phyloP scores from a whole-genome alignment of 805 yeast species.

The Candida wancherniae region DNA sequence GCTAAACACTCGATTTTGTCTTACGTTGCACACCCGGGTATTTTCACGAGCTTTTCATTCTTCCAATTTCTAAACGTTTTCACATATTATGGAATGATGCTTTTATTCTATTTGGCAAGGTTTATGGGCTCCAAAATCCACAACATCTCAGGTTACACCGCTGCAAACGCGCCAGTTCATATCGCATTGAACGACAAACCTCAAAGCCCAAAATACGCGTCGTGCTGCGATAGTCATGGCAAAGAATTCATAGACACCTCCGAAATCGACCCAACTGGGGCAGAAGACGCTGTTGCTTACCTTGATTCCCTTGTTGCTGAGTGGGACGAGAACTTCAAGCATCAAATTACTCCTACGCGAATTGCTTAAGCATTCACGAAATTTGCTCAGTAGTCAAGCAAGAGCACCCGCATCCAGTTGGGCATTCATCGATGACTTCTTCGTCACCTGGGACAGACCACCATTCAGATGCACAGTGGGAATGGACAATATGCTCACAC shows the following conservation, averaged over 20 bases:
- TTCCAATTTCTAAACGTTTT: slow-evolving; percentile 69
- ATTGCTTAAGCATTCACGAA: slow-evolving; percentile 9
- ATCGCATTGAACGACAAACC: slow-evolving; percentile 49
- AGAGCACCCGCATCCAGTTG: slow-evolving; percentile 17
- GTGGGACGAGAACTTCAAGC: slow-evolving; percentile 73
- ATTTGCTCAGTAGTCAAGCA: slow-evolving; percentile 8
- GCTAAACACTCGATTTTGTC: slow-evolving; percentile 54
- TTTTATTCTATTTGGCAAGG: slow-evolving; percentile 79
- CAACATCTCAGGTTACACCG: slow-evolving; percentile 80
- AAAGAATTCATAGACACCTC: slow-evolving; percentile 53
- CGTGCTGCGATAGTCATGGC: slow-evolving; percentile 65
- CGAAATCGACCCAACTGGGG: slow-evolving; percentile 60
- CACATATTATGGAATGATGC: slow-evolving; percentile 81
- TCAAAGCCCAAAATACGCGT: slow-evolving; percentile 57
- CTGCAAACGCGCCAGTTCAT: slow-evolving; percentile 77
- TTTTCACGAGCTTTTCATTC: slow-evolving; percentile 79
- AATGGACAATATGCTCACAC: slow-evolving; percentile 79
- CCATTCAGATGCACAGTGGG: slow-evolving; percentile 72
- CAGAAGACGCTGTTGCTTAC: slow-evolving; percentile 61
- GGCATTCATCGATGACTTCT: slow-evolving; percentile 10
- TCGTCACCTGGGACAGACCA: slow-evolving; percentile 7
- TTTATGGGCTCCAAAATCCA: slow-evolving; percentile 83
- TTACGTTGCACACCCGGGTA: slow-evolving; percentile 90
- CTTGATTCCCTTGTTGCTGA: slow-evolving; percentile 50
- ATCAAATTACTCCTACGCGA: slow-evolving; percentile 62